Evolutionary conservation across 2,329 filamentous ascomycete genomes (phyloP).

Genomic region (Chrysoporthe puriensis): DNA sequence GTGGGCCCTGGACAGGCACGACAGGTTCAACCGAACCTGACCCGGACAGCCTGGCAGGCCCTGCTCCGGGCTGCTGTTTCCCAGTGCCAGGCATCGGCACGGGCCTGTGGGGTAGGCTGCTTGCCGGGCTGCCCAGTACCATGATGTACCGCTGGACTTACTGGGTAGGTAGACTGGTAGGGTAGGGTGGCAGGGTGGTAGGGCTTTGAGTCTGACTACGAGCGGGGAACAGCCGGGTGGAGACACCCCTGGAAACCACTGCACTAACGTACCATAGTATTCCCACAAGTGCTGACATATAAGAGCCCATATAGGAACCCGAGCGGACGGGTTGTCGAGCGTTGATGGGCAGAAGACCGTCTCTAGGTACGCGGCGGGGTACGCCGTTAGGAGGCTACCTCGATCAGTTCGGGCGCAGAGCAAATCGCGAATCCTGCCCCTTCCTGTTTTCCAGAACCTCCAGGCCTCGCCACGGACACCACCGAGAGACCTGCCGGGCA

Average conservation of each 20-base stretch:
- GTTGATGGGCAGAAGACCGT: neutral
- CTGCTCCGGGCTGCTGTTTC: neutral
- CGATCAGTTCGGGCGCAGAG: neutral
- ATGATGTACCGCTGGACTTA: no score
- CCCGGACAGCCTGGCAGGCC: neutral
- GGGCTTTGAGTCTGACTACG: neutral
- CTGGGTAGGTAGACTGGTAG: no score
- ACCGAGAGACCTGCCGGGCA: neutral
- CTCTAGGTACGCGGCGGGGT: neutral
- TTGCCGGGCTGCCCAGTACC: neutral
- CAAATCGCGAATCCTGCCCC: neutral
- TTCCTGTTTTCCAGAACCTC: neutral
- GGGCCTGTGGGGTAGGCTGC: neutral
- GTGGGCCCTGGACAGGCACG: no score
- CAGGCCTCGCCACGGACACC: neutral
- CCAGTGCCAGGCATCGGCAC: neutral
- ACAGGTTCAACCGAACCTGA: no score
- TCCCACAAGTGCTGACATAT: neutral
- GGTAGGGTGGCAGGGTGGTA: neutral
- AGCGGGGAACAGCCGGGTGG: neutral
- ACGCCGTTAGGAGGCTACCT: neutral
- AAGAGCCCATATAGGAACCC: neutral
- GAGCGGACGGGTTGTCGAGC: neutral
- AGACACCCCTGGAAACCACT: neutral
- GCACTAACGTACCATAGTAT: neutral